These are phyloP conservation scores for Lunularia cruciata DNA, from an alignment of 225 moss, liverwort and hornwort genomes.

Conservation along the genomic window DNA sequence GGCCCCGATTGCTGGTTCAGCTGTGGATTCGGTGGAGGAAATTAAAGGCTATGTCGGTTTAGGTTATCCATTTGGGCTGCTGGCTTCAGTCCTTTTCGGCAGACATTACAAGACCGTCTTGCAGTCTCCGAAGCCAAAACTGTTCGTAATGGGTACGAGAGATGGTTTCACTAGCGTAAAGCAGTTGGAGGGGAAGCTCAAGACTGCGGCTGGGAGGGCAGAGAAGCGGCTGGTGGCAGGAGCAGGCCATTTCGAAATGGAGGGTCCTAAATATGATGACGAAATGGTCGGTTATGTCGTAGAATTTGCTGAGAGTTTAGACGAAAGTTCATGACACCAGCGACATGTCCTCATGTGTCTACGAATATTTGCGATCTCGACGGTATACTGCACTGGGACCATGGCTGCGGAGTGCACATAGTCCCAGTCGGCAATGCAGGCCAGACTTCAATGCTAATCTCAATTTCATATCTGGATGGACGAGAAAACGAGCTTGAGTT, in stretches of 20 bases:
- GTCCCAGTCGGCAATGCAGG: background rate
- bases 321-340: conserved; percentile 39
- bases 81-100: conserved; percentile 83
- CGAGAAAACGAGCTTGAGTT: background rate
- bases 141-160: conserved; percentile 90
- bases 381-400: background rate
- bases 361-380: background rate
- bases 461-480: background rate
- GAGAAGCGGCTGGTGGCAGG: conserved; percentile 74
- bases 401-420: background rate
- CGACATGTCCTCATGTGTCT: background rate
- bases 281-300: conserved; percentile 65
- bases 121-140: conserved; percentile 75
- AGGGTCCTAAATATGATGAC: conserved; percentile 70
- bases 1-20: conserved; percentile 86
- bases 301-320: conserved; percentile 71
- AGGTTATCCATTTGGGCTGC: conserved; percentile 82
- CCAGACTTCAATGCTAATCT: background rate
- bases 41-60: conserved; percentile 80
- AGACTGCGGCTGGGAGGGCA: conserved; percentile 68
- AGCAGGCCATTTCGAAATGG: conserved; percentile 92
- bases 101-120: conserved; percentile 70
- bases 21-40: conserved; percentile 56
- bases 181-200: conserved; percentile 82
- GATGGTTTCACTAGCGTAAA: conserved; percentile 93